Evolutionary conservation across 495 filamentous ascomycete species (phyloP).

Genomic region (Podospora tetraspora): DNA sequence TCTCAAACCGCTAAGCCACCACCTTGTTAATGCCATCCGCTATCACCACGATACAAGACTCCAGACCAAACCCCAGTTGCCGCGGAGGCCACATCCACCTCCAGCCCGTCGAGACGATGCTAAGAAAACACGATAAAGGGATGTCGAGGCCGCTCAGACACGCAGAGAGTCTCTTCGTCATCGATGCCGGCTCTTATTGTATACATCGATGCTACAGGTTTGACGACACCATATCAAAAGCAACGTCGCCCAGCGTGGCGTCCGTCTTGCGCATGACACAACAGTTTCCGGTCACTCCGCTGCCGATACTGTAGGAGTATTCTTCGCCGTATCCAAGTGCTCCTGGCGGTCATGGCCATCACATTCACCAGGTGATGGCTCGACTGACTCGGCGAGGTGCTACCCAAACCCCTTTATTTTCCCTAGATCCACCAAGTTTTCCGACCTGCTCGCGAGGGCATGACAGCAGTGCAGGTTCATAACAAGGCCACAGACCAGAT

Average conservation of each 20-base stretch:
- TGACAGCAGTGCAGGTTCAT: neutral
- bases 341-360: neutral
- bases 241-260: neutral
- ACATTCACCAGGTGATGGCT: neutral
- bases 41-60: neutral
- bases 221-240: neutral
- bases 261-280: neutral
- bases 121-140: neutral
- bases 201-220: neutral
- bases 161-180: neutral
- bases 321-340: neutral
- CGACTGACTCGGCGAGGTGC: neutral
- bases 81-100: neutral
- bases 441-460: too few species aligned
- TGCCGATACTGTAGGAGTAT: neutral
- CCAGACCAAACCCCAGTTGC: neutral
- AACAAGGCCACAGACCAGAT: neutral
- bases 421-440: neutral
- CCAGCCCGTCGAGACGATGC: neutral
- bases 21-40: neutral
- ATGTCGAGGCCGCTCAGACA: neutral
- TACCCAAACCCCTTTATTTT: neutral
- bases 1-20: neutral
- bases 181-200: neutral
- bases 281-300: neutral